A percentile compares a stretch with the other conserved stretches of the same genome.
Evolutionary conservation across 2,329 filamentous ascomycete species (phyloP).

Genomic region (Ceratocystiopsis minuta): DNA sequence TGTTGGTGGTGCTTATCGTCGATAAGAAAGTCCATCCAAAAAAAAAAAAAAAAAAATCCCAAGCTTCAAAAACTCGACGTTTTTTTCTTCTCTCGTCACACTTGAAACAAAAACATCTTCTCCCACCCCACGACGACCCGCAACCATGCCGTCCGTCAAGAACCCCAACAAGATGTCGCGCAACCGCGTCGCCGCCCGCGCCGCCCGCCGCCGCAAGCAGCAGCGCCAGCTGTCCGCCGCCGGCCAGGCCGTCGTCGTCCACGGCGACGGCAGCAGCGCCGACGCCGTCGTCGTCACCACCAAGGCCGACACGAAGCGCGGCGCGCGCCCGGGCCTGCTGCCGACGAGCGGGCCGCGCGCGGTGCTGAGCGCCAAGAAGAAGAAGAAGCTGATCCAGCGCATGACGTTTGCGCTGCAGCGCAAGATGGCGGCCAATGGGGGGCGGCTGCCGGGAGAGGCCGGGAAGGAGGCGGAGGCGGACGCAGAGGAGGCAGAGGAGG

Average conservation of each 20-base stretch:
- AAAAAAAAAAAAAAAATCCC: neutral
- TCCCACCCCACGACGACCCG: neutral
- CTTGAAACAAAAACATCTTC: no score
- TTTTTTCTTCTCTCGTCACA: no score
- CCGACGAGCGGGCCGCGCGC: conserved; percentile 36
- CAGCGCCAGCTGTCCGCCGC: conserved; percentile 23
- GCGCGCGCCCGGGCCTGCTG: conserved; percentile 32
- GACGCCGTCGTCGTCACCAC: conserved; percentile 5
- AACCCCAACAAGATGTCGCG: conserved; percentile 40
- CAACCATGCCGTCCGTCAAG: conserved; percentile 34
- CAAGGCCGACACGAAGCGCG: conserved; percentile 25
- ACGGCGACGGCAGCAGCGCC: conserved; percentile 7
- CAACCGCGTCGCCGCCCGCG: conserved; percentile 31
- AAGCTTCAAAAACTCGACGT: neutral
- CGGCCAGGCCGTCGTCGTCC: no score
- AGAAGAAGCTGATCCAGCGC: conserved; percentile 36
- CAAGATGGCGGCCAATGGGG: conserved; percentile 29
- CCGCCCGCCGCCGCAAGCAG: conserved; percentile 25
- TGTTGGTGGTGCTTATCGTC: no score
- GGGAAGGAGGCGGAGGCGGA: no score
- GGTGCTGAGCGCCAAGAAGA: conserved; percentile 35
- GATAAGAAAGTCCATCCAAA: neutral
- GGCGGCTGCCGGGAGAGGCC: no score
- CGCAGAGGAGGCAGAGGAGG: no score
- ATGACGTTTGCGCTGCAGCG: conserved; percentile 33